Evolutionary conservation across 345 rosid genomes (phyloP), one percentile per base, ranked within the genome.

Genomic region (Populus ilicifolia): DNA sequence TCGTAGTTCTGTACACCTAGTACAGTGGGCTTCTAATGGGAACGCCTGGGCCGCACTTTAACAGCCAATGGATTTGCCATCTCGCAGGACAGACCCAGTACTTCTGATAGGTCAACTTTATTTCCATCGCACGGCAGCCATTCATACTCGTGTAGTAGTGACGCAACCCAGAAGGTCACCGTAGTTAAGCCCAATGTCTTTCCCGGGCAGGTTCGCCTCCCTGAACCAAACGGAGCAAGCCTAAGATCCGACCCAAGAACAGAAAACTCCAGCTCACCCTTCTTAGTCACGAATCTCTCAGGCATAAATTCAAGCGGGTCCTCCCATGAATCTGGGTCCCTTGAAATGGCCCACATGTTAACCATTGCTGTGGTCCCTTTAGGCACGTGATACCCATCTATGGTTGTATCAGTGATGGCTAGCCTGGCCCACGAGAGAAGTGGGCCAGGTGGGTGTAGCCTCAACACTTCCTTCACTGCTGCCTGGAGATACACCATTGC

Each of bases 391-490:
- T 87, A 76, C 66, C 97, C 97, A 74, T 89, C 97, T 29, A 91
- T 80, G n/a, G 82, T 82, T 67, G 97, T 86, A 82, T 92, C 94
- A 4, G 91, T 83, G 80, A 86, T 90, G 77, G 98, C 91, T 44
- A 92, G 81, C 6, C 98, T 89, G 83, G 98, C 93, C 98, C 98
- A 94, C 6, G 98, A 94, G 1, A 94, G 87, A 7, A 94, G 90
- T 71, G 97, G 98, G 61, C 98, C 97, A n/a, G 98, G 98, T 20
- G 98, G 98, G 76, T 94, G 96, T 4, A 92, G 84, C 86, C 98
- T 88, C 80, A 94, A 65, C 0, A 90, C 93, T 78, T 94, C 97
- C 75, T 94, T 94, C 23, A 94, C 87, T 75, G 89, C 85, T 30
- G 97, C 98, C 79, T 80, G 83, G 1, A 94, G 90, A 85, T 94